Conservation (phyloP, 2,329 filamentous ascomycete species). For the Davidsoniella neocaledoniae region DNA sequence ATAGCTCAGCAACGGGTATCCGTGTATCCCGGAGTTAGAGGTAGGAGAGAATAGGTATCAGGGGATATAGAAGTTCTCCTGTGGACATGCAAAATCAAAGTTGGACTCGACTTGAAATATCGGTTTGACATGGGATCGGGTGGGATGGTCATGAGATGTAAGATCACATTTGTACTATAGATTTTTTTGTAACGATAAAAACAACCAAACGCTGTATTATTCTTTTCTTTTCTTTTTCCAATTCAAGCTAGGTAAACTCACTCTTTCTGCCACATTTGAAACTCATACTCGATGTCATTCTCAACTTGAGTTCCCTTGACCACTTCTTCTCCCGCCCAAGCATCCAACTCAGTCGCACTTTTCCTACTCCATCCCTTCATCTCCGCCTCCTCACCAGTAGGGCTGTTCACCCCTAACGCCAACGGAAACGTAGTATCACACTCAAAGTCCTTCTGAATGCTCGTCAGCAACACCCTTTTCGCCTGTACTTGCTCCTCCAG, state of each 20-base stretch:
- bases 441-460: slow-evolving; percentile 50
- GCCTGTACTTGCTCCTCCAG: slow-evolving; percentile 30
- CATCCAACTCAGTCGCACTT: slow-evolving; percentile 35
- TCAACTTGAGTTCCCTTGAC: slow-evolving; percentile 42
- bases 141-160: slow-evolving; percentile 2
- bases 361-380: slow-evolving; percentile 36
- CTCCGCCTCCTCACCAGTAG: neutral
- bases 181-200: slow-evolving; percentile 2
- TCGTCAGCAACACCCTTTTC: slow-evolving; percentile 51
- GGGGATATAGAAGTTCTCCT: neutral
- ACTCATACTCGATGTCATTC: slow-evolving; percentile 48
- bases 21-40: neutral
- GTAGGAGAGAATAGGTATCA: neutral
- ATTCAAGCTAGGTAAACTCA: neutral
- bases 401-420: slow-evolving; percentile 24
- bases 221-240: neutral
- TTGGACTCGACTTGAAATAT: too few relatives aligned
- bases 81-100: too few relatives aligned
- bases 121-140: too few relatives aligned
- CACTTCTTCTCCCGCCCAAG: slow-evolving; percentile 50
- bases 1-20: slow-evolving; percentile 8
- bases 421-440: slow-evolving; percentile 62
- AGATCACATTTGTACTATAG: slow-evolving; percentile 6
- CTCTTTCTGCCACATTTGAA: slow-evolving; percentile 55
- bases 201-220: neutral